Percentiles rank a stretch among this genome's conserved stretches.
Conservation (phyloP, 2,329 filamentous ascomycete genomes). For the Trichoderma oligosporum region DNA sequence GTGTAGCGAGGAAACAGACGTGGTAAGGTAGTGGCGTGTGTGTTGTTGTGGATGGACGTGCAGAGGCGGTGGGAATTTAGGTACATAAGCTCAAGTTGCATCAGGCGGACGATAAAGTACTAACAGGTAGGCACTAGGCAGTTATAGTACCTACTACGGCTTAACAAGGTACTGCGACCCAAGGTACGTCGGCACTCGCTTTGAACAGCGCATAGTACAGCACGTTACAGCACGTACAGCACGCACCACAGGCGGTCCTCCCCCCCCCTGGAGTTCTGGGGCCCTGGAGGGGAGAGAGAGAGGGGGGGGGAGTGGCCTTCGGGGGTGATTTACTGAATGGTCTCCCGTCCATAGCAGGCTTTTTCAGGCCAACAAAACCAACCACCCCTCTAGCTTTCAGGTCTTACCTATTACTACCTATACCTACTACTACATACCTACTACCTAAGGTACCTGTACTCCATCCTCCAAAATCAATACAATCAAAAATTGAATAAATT, state of each 20-base stretch:
- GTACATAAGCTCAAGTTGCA: constrained; percentile 5
- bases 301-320: not conserved
- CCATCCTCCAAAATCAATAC: no score
- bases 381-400: constrained; percentile 10
- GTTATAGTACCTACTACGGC: no score
- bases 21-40: constrained; percentile 6
- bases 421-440: no score
- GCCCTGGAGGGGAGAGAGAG: not conserved
- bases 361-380: no score
- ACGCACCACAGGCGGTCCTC: constrained; percentile 9
- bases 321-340: not conserved
- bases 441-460: no score
- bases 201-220: constrained; percentile 14
- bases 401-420: no score
- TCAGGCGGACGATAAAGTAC: constrained; percentile 8
- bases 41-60: constrained; percentile 15
- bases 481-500: no score
- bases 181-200: not conserved
- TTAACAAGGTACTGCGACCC: no score
- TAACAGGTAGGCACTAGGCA: no score
- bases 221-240: constrained; percentile 16
- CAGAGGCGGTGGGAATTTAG: constrained; percentile 18
- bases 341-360: not conserved
- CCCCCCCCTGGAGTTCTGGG: constrained; percentile 6
- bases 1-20: constrained; percentile 17